Evolutionary conservation across 2,329 filamentous ascomycete genomes (phyloP), one percentile per base, ranked within the genome.

Genomic region (Fusarium keratoplasticum): DNA sequence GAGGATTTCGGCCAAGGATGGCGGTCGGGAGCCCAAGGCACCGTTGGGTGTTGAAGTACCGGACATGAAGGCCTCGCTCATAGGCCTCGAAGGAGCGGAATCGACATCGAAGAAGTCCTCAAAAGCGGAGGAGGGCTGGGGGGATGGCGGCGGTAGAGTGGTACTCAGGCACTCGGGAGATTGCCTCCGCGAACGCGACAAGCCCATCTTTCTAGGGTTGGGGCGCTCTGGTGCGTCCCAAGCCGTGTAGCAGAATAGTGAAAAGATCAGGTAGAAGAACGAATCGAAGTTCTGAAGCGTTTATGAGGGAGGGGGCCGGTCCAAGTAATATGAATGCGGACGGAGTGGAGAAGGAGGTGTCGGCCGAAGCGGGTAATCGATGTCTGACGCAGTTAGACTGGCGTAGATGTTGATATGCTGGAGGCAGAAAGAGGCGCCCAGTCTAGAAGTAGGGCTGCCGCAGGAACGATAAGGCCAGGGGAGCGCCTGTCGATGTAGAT

Each of bases 1-100:
- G 52, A 99, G 89, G 31, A 99, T 97, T 78, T 98, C 96, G 68
- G 92, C 89, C 59, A 99, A 87, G 33, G 94, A 93, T 50, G 95
- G 96, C 31, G 84, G 85, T 20, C 77, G 76, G 60, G 80, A 74
- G 20, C 79, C 77, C 77, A 81, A 82, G 57, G 72, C 76, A 70
- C 76, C 75, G 68, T 76, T 81, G 18, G 80, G 78, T 42, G 80
- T 83, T 61, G 81, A 81, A 50, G 82, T 81, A 47, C 84, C 83
- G 44, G 86, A 86, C 54, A 85, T 81, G 64, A 86, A 83, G 62
- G 84, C 83, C 80, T 86, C 80, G 79, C 88, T 90, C 47, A 83
- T 75, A 16, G 87, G 88, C 66, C 88, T 83, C 8, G 89, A 89
- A 25, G 83, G 78, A 36, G 85, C 71, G 33, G 71, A 69, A 59